Percentiles rank a stretch among this genome's conserved stretches.
phyloP scores from a whole-genome alignment of 2,329 filamentous ascomycete species.

The Grosmannia serpens region DNA sequence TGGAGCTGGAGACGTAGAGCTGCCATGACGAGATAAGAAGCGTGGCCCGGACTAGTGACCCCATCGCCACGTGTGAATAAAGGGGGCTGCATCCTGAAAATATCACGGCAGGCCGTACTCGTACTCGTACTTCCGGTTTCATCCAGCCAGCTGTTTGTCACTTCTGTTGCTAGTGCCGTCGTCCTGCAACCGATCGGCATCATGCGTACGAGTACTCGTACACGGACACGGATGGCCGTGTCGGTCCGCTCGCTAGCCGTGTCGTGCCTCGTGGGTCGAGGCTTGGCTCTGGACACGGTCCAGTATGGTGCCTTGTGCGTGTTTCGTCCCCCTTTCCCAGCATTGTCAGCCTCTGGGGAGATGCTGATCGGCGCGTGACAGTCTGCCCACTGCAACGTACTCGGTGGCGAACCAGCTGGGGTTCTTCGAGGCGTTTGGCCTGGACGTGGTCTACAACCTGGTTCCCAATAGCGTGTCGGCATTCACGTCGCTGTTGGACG shows the following conservation, averaged over 20 bases:
- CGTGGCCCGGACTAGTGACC: not conserved
- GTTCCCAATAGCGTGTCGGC: slow-evolving; percentile 86
- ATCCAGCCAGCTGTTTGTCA: not conserved
- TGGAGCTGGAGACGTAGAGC: too few relatives aligned
- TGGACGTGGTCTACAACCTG: slow-evolving; percentile 70
- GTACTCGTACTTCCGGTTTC: not conserved
- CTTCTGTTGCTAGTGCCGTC: too few relatives aligned
- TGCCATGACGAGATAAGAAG: too few relatives aligned
- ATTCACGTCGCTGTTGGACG: slow-evolving; percentile 51
- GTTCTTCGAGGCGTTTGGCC: slow-evolving; percentile 63
- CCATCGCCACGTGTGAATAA: not conserved
- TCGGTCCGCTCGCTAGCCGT: not conserved
- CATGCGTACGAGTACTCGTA: not conserved
- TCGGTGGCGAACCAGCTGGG: slow-evolving; percentile 82
- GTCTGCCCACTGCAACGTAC: slow-evolving; percentile 75
- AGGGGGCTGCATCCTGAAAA: not conserved
- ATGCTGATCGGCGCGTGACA: slow-evolving; percentile 21
- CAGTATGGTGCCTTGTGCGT: slow-evolving; percentile 2
- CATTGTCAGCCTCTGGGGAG: too few relatives aligned
- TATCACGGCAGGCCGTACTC: too few relatives aligned
- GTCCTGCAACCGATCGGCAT: not conserved
- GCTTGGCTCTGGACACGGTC: not conserved
- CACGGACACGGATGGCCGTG: not conserved
- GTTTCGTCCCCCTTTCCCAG: not conserved
- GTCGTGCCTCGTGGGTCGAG: not conserved